A percentile compares a stretch with the other conserved stretches of the same genome.
phyloP scores from a whole-genome alignment of 1,139 yeast species.

The Hanseniaspora uvarum region DNA sequence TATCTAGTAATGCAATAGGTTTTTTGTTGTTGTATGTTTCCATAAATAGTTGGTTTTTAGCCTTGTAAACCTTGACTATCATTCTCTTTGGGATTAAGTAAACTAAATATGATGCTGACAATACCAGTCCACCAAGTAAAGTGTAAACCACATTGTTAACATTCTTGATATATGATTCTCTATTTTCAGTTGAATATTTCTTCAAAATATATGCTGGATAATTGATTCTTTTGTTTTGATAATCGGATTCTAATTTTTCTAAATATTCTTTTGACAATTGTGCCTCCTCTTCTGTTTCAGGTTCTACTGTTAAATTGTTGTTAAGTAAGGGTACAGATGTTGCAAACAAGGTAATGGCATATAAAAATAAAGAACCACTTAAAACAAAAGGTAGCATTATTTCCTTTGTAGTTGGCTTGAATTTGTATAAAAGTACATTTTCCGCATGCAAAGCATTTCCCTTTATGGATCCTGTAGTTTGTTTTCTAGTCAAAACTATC shows the following conservation, averaged over 20 bases:
- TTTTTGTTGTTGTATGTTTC: not conserved
- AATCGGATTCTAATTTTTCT: not conserved
- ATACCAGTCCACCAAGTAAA: not conserved
- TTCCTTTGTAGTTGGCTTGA: not conserved
- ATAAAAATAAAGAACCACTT: not conserved
- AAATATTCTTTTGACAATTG: not conserved
- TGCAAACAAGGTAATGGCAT: not conserved
- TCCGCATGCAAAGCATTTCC: not conserved
- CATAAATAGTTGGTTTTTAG: not conserved
- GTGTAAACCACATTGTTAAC: not conserved
- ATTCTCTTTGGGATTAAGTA: not conserved
- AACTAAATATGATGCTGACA: not conserved
- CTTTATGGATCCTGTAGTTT: not conserved
- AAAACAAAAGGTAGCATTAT: not conserved
- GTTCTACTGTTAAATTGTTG: not conserved
- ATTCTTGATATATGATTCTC: not conserved
- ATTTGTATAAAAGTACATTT: not conserved
- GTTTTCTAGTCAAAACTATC: not conserved
- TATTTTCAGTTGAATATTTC: not conserved
- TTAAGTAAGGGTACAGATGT: conserved; percentile 3
- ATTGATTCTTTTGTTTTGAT: not conserved
- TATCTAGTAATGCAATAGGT: not conserved
- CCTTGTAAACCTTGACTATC: not conserved
- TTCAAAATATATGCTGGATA: not conserved
- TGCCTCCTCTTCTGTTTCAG: not conserved